Base-by-base conservation (phyloP, 2,329 filamentous ascomycete genomes). In the Ophiostoma sp. region DNA sequence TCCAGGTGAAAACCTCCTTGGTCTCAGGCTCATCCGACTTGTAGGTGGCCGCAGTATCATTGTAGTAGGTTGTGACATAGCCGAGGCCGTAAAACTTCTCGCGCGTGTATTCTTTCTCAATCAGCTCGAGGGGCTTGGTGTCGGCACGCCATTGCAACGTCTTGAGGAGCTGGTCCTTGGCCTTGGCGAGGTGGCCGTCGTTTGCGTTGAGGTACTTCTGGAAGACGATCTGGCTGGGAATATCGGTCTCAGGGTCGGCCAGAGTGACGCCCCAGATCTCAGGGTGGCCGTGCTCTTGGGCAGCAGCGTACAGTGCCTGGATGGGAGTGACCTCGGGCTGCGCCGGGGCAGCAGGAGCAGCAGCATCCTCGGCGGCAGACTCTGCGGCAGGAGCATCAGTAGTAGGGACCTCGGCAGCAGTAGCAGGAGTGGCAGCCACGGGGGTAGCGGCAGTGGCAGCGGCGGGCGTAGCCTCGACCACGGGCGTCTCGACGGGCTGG, bases 201-300 rank as follows among this genome's bases (percentile, higher is more conserved):
- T 97, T 97, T 76, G 93, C 94, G 73, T 93, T 91, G 68, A 98
- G 85, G 80, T 93, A 97, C 81, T 97, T 98, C 77, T 96, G 92
- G 65, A 97, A 83, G 66, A 97, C 86, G 74, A 97, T 88, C 76
- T 90, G 89, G 64, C 90, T 93, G 67, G 91, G 91, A 66, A 93
- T 83, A 74, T 92, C 83, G 55, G 79, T 76, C 3, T 74, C 77
- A 27, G 79, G 78, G 69, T 81, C 78, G 14, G 78, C 78, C 62
- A 97, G 85, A 44, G 84, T 81, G 67, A 97, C 87, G 65, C 93
- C 93, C 87, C 93, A 98, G 84, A 97, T 91, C 82, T 97, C 93
- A 38, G 52, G 64, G 18, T 66, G 64, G 52, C 42, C 64, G 52
- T 66, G 67, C 64, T 68, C 52, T 36, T 66, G 36, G 52, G 58